A percentile compares a stretch with the other conserved stretches of the same genome.
Conservation (phyloP, 1,284 basidiomycete species). For the Hymenochaete sp. region DNA sequence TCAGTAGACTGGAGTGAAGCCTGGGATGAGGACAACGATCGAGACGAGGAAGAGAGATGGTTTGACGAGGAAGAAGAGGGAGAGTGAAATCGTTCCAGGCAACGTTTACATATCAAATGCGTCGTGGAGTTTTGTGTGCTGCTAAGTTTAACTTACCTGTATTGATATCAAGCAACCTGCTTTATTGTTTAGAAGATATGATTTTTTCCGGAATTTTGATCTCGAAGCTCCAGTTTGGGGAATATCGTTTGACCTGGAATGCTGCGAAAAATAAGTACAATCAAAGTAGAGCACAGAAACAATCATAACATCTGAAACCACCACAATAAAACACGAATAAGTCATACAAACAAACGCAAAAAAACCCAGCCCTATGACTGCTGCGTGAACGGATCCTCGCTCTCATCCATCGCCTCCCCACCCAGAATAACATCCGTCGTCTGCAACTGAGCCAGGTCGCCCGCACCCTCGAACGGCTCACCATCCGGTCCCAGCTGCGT, state of each 20-base stretch:
- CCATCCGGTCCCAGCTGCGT: constrained; percentile 56
- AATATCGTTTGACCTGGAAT: too few relatives aligned
- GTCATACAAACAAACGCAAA: background rate
- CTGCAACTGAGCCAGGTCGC: constrained; percentile 48
- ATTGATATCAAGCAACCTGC: background rate
- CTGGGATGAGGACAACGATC: constrained; percentile 52
- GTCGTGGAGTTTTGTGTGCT: background rate
- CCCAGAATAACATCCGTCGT: constrained; percentile 47
- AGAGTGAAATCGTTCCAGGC: too few relatives aligned
- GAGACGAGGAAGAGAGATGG: constrained; percentile 63
- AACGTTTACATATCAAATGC: background rate
- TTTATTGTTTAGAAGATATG: too few relatives aligned
- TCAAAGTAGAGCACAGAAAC: background rate
- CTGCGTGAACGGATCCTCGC: constrained; percentile 45
- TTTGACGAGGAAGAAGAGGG: constrained; percentile 62
- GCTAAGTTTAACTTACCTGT: background rate
- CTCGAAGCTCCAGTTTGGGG: background rate
- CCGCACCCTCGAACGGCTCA: constrained; percentile 43
- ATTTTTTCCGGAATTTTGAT: too few relatives aligned
- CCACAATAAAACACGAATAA: background rate
- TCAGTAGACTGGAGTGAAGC: constrained; percentile 67
- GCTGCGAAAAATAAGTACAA: background rate
- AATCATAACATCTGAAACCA: too few relatives aligned
- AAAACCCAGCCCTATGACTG: background rate
- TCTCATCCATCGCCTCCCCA: constrained; percentile 50